These are phyloP conservation scores for Quercus suber DNA, from an alignment of 306 rosid species.

Conservation along the genomic window DNA sequence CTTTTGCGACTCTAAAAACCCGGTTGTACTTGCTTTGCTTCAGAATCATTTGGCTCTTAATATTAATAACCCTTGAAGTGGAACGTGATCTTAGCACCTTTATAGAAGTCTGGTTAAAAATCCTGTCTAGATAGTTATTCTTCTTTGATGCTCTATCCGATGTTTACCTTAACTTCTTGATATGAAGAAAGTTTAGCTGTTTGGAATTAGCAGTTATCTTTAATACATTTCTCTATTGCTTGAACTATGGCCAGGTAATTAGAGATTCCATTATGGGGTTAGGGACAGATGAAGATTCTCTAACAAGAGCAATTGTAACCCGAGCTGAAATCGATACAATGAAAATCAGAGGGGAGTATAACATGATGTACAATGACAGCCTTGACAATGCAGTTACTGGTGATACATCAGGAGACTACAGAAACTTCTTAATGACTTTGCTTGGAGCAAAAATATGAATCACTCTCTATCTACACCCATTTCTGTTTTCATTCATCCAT, in stretches of 20 bases:
- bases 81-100: neutral
- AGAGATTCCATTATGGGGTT: slow-evolving; percentile 63
- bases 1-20: neutral
- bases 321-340: slow-evolving; percentile 73
- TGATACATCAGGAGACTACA: slow-evolving; percentile 85
- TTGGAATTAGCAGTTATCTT: neutral
- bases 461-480: slow-evolving; percentile 4
- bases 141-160: neutral
- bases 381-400: slow-evolving; percentile 59
- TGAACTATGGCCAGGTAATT: slow-evolving; percentile 52
- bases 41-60: neutral
- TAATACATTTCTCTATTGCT: neutral
- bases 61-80: neutral
- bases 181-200: neutral
- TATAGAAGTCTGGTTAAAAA: neutral
- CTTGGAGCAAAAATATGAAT: slow-evolving; percentile 62
- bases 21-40: neutral
- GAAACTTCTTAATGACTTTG: slow-evolving; percentile 74
- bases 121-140: neutral
- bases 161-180: neutral
- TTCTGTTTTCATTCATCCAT: neutral
- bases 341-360: slow-evolving; percentile 61
- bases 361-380: slow-evolving; percentile 43
- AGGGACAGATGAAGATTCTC: slow-evolving; percentile 89
- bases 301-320: slow-evolving; percentile 71